Evolutionary conservation across 2,329 filamentous ascomycete genomes (phyloP), one percentile per base, ranked within the genome.

Genomic region (Fusarium foetens): DNA sequence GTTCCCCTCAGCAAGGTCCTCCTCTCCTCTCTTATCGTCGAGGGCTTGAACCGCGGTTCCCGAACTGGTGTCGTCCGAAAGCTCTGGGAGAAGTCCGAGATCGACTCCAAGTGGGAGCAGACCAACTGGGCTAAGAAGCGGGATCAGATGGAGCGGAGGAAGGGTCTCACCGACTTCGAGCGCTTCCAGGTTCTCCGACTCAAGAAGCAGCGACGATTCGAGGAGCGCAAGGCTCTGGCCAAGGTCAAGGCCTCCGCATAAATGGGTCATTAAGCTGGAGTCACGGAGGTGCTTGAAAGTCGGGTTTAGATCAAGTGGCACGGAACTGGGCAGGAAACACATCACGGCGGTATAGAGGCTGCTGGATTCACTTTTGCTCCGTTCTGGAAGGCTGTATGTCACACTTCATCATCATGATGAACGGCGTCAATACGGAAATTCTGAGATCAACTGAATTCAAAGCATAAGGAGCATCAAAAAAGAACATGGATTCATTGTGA

Each of bases 121-220:
- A 95, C 90, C 89, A 91, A 91, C 85, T 97, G 93, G 92, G 94
- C 95, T 82, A 96, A 99, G 94, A 95, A 94, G 90, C 91, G 93
- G 83, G 91, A 91, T 79, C 92, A 94, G 87, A 89, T 90, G 80
- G 89, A 93, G 86, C 93, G 94, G 88, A 93, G 96, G 89, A 93
- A 92, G 88, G 90, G 91, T 81, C 89, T 99, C 78, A 97, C 92
- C 86, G 96, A 99, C 90, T 99, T 99, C 84, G 96, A 99, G 90
- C 93, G 96, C 86, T 99, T 98, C 94, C 98, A 99, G 93, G 96
- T 98, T 81, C 90, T 98, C 91, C 92, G 95, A 86, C 90, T 98
- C 87, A 97, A 95, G 93, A 99, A 99, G 92, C 95, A 98, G 92
- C 94, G 95, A 85, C 93, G 95, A 84, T 98, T 97, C 88, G 95